Conservation (phyloP, 164 flowering plant species). For the Macadamia integrifolia region DNA sequence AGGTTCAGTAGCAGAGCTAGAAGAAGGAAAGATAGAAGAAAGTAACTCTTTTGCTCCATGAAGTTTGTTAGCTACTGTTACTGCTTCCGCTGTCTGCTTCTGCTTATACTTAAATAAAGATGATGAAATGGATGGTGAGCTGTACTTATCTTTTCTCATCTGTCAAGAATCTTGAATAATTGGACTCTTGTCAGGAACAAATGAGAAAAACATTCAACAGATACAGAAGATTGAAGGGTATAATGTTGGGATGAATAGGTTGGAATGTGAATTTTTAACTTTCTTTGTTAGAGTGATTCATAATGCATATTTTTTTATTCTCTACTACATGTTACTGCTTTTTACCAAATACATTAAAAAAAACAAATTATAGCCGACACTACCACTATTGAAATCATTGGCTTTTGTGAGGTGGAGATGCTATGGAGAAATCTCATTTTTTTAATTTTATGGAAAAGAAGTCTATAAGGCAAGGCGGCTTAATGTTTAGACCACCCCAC, state of each 20-base stretch:
- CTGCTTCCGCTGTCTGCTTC: not conserved
- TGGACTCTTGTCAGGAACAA: not conserved
- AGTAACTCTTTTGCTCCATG: slow-evolving; percentile 12
- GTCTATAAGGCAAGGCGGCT: no score
- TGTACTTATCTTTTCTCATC: slow-evolving; percentile 4
- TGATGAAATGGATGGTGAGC: not conserved
- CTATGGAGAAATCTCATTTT: no score
- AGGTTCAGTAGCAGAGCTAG: slow-evolving; percentile 7
- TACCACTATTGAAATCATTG: no score
- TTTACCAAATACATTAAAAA: no score
- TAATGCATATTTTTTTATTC: not conserved
- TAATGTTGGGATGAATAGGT: not conserved
- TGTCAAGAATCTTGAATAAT: slow-evolving; percentile 16
- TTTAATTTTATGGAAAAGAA: no score
- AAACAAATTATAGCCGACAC: no score
- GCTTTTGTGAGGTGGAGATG: no score
- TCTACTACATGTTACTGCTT: no score
- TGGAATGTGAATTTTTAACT: not conserved
- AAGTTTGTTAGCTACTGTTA: not conserved
- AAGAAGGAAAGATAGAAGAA: slow-evolving; percentile 12
- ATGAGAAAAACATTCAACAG: not conserved
- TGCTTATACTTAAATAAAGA: slow-evolving; percentile 4
- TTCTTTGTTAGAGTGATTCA: not conserved
- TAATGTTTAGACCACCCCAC: no score
- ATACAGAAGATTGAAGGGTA: not conserved